Base-by-base conservation (phyloP, 768 basidiomycete species). In the Mycena leptocephala region DNA sequence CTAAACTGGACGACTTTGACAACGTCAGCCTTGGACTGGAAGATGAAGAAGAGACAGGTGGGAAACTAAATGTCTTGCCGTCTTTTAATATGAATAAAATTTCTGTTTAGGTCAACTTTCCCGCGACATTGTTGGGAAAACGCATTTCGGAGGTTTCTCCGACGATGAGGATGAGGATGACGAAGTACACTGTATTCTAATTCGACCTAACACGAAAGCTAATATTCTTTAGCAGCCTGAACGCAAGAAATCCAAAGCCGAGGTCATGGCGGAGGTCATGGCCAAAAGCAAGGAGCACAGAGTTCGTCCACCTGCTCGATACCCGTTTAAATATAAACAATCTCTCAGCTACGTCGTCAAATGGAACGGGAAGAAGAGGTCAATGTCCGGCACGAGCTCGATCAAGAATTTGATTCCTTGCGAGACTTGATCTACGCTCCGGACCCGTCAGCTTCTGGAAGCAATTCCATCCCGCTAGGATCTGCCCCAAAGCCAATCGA, bases 191-290 rank as follows among this genome's bases (percentile, higher is more conserved):
- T 2, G 37, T 66, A 55, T 11, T 43, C 37, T 43, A 7, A 35
- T 46, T 70, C 41, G 51, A 28, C 26, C 55, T 22, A 70, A 65
- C 56, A 72, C 62, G 24, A 56, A 70, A 70, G 65, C 59, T 66
- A 18, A 74, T 58, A n/a, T 51, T 61, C 74, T 30, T 51, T 18
- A 74, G 5, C 80, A 97, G 95, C 94, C 94, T 10, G 91, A 91
- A 58, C 88, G 93, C 74, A 98, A 98, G 85, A 98, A 96, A 86
- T 92, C 94, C 5, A 98, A 98, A 85, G 94, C 95, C 2, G 97
- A 99, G 81, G 96, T 99, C 75, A 99, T 99, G 98, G 92, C 95
- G 0, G 98, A 99, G 83, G 95, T 99, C 39, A 96, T 99, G 56
- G 95, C 96, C 1, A 99, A 99, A 86, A 97, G 96, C 85, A 99